phyloP scores from a whole-genome alignment of 345 rosid species.

The Cardamine occulta region DNA sequence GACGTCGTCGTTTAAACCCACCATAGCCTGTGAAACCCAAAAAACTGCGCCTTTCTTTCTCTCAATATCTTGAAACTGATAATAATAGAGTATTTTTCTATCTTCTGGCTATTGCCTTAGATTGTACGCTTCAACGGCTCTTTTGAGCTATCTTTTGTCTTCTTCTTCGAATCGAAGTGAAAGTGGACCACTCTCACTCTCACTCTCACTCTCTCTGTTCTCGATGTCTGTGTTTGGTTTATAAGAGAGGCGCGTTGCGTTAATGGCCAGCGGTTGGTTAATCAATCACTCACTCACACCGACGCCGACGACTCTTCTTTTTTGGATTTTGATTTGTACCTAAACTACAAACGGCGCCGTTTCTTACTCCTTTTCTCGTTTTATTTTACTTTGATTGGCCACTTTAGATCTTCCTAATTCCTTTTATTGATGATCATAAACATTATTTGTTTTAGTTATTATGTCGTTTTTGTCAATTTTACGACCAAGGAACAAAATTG shows the following conservation, averaged over 20 bases:
- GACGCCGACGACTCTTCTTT: constrained; percentile 26
- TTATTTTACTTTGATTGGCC: not conserved
- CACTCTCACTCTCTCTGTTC: no score
- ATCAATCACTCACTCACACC: constrained; percentile 39
- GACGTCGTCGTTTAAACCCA: constrained; percentile 59
- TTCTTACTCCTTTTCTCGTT: not conserved
- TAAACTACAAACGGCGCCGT: constrained; percentile 33
- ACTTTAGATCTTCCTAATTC: not conserved
- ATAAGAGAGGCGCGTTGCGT: constrained; percentile 37
- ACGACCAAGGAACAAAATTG: no score
- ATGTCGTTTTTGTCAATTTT: not conserved
- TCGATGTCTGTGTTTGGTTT: constrained; percentile 44
- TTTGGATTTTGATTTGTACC: not conserved
- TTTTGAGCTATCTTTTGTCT: constrained; percentile 33
- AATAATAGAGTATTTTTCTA: not conserved
- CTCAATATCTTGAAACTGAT: constrained; percentile 6
- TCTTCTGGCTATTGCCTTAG: constrained; percentile 20
- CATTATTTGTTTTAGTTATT: not conserved
- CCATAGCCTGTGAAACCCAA: constrained; percentile 51
- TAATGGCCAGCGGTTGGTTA: constrained; percentile 40
- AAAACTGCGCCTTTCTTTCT: constrained; percentile 13
- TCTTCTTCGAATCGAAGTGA: constrained; percentile 26
- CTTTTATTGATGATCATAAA: not conserved
- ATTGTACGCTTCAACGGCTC: constrained; percentile 46
- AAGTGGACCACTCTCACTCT: constrained; percentile 35